phyloP scores from a whole-genome alignment of 2,329 filamentous ascomycete species.

The Fusarium hainanense region DNA sequence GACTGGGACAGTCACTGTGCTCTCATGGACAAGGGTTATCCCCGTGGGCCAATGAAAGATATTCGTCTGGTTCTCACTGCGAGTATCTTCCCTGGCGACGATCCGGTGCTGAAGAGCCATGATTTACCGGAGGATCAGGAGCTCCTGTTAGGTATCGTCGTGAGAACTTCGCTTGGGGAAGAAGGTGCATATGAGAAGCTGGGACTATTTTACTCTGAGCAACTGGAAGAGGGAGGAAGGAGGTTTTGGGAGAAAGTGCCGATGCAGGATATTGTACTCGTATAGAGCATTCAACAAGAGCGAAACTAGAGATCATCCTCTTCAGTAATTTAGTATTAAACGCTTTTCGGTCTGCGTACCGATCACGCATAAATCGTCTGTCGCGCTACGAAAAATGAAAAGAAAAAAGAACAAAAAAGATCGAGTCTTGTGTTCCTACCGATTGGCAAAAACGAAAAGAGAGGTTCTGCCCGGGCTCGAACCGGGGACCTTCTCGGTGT shows the following conservation, averaged over 20 bases:
- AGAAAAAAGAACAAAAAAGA: rapidly evolving
- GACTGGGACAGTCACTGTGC: background rate
- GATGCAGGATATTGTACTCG: background rate
- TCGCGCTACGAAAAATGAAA: rapidly evolving
- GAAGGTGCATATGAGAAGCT: background rate
- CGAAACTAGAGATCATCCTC: rapidly evolving
- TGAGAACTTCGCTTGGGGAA: background rate
- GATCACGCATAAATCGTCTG: rapidly evolving
- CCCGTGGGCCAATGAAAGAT: rapidly evolving
- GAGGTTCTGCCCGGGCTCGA: background rate
- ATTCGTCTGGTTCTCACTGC: background rate
- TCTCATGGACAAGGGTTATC: background rate
- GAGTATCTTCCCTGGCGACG: background rate
- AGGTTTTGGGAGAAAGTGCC: background rate
- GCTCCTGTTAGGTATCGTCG: background rate
- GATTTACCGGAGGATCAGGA: background rate
- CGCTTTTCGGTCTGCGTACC: rapidly evolving
- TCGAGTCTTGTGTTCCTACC: no score
- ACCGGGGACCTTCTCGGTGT: background rate
- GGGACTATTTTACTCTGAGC: background rate
- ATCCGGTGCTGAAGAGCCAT: background rate
- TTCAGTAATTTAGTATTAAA: rapidly evolving
- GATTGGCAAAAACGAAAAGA: background rate
- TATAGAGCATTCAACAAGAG: background rate
- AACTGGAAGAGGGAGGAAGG: background rate